Evolutionary conservation across 768 basidiomycete genomes (phyloP), one percentile per base, ranked within the genome.

Genomic region (Leccinum boreale): DNA sequence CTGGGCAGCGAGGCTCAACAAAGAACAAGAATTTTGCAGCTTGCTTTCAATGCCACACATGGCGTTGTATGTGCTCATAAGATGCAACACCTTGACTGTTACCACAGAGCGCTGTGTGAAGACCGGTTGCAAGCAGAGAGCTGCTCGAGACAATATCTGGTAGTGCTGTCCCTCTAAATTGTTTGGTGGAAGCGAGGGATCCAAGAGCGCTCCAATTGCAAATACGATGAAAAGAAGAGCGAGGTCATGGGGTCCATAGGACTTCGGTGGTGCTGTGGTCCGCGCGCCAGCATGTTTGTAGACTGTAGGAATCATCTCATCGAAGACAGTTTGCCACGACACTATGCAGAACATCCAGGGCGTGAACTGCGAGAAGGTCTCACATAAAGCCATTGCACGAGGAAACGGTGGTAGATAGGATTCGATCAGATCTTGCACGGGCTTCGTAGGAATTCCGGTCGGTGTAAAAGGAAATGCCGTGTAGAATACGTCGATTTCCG

Each of bases 51-150:
- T 76, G 28, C 80, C 80, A 61, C 80, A 80, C 74, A 82, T 75
- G 47, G 80, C 80, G 58, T 80, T 79, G 69, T 81, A 82, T 35
- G 81, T 73, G 57, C 80, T 81, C 78, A 81, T 81, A 29, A 82
- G 71, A 67, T 81, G 78, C 29, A 82, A 59, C 49, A 75, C 75
- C 68, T 82, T 80, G 59, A 81, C 67, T 14, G 81, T 81, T 28
- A 77, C 75, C 31, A 81, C 61, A 10, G 81, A 82, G 47, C 76
- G 73, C 36, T 78, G 69, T 26, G 67, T 70, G 31, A 82, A 57
- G 10, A 81, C 70, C 6, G 79, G 71, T 56, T 81, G 81, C 19
- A 82, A 70, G 17, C 75, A 72, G 26, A 81, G 51, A 4, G 81
- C 75, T 14, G 81, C 79, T 58, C 74, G 73, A n/a, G 78, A 74